Evolutionary conservation across 176 grass and related monocot genomes (phyloP).

Genomic region (Rhynchospora pubera): DNA sequence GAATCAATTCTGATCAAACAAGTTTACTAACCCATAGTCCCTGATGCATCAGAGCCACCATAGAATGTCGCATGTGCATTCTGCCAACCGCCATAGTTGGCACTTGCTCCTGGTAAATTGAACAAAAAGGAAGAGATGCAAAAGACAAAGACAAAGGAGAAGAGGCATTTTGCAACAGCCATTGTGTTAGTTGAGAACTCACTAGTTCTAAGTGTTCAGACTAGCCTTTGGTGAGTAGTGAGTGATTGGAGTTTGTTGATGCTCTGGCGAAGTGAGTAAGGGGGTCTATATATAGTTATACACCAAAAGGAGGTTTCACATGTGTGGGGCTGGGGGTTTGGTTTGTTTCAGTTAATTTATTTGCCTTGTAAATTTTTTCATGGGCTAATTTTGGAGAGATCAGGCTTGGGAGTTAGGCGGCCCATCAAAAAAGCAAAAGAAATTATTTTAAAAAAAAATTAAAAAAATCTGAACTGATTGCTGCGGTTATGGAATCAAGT

Average conservation of each 20-base stretch:
- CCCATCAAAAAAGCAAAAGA: not conserved
- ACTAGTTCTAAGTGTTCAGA: not conserved
- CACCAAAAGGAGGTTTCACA: not conserved
- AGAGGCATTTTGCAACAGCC: conserved; percentile 18
- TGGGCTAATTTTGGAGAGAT: not conserved
- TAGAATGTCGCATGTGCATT: conserved; percentile 70
- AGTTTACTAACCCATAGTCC: conserved; percentile 67
- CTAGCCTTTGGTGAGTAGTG: not conserved
- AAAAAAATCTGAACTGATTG: conserved; percentile 4
- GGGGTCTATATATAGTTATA: conserved; percentile 5
- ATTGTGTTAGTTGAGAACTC: conserved; percentile 10
- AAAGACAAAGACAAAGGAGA: conserved; percentile 7
- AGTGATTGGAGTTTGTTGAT: conserved; percentile 13
- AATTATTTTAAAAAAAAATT: not conserved
- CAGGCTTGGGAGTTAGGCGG: not conserved
- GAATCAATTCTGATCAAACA: not conserved
- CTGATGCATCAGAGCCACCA: conserved; percentile 58
- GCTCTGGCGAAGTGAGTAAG: conserved; percentile 6
- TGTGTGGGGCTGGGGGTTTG: not conserved
- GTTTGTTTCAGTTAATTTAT: not conserved
- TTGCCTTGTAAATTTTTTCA: not conserved
- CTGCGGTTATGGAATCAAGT: conserved; percentile 20
- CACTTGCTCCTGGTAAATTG: not conserved
- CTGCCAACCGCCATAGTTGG: conserved; percentile 19
- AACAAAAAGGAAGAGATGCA: not conserved